Evolutionary conservation across 495 filamentous ascomycete species (phyloP).

Genomic region (Aspergillus affinis): DNA sequence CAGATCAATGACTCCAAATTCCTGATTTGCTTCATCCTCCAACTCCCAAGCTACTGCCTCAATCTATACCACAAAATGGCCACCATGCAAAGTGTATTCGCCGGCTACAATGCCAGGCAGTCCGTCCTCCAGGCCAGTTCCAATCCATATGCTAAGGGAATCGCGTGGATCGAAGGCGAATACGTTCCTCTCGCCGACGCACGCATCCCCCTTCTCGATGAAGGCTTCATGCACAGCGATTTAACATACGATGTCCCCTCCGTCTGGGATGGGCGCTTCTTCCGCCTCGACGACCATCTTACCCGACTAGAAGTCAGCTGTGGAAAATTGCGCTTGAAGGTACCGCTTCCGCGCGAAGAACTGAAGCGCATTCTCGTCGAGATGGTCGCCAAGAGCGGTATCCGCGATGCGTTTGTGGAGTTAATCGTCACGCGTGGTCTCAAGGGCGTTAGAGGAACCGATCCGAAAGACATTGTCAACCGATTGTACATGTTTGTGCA

Average conservation of each 20-base stretch:
- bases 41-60: not conserved
- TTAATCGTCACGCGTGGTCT: constrained; percentile 43
- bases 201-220: constrained; percentile 36
- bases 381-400: constrained; percentile 39
- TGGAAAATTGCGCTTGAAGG: constrained; percentile 31
- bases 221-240: constrained; percentile 42
- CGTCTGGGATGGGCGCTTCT: constrained; percentile 39
- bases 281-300: constrained; percentile 38
- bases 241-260: constrained; percentile 41
- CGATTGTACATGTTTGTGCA: constrained; percentile 36
- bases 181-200: constrained; percentile 31
- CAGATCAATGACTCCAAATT: not conserved
- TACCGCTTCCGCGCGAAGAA: constrained; percentile 30
- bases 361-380: constrained; percentile 32
- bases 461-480: constrained; percentile 28
- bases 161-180: constrained; percentile 36
- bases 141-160: constrained; percentile 30
- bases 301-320: constrained; percentile 32
- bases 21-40: not conserved
- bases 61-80: constrained; percentile 19
- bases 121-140: constrained; percentile 23
- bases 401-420: constrained; percentile 39
- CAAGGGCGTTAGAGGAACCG: constrained; percentile 28
- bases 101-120: constrained; percentile 26
- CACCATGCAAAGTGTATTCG: constrained; percentile 32